Evolutionary conservation across 2,329 filamentous ascomycete genomes (phyloP).

Genomic region (Coniochaeta sp.): DNA sequence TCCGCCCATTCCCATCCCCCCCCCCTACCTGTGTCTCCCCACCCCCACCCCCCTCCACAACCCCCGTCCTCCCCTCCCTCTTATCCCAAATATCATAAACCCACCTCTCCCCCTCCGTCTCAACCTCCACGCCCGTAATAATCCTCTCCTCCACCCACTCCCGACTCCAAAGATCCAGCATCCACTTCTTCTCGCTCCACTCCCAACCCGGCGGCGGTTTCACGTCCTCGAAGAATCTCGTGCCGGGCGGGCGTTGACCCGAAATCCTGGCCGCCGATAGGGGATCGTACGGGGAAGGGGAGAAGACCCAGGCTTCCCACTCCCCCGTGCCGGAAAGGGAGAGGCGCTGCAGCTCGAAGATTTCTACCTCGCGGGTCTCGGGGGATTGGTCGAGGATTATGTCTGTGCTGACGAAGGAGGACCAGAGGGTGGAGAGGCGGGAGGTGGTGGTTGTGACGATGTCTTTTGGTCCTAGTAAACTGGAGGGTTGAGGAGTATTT

Average conservation of each 20-base stretch:
- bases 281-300: constrained; percentile 76
- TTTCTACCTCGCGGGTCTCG: constrained; percentile 86
- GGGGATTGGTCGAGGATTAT: constrained; percentile 81
- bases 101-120: constrained; percentile 80
- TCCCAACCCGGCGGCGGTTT: constrained; percentile 78
- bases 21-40: constrained; percentile 12
- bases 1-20: constrained; percentile 22
- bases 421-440: constrained; percentile 46
- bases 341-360: constrained; percentile 83
- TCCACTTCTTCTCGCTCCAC: constrained; percentile 98
- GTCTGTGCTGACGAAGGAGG: constrained; percentile 59
- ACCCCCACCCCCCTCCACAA: no score
- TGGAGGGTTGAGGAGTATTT: constrained; percentile 1
- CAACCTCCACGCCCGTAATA: constrained; percentile 91
- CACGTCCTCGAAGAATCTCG: constrained; percentile 94
- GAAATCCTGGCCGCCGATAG: constrained; percentile 70
- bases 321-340: constrained; percentile 50
- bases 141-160: constrained; percentile 97
- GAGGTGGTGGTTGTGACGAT: constrained; percentile 31
- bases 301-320: constrained; percentile 93
- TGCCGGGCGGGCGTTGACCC: constrained; percentile 70
- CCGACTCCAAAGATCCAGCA: constrained; percentile 80
- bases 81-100: constrained; percentile 76
- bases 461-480: constrained; percentile 1
- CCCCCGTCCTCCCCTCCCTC: constrained; percentile 48